A percentile compares a stretch with the other conserved stretches of the same genome.
Evolutionary conservation across 2,329 filamentous ascomycete genomes (phyloP).

Genomic region (Fulvia fulva): DNA sequence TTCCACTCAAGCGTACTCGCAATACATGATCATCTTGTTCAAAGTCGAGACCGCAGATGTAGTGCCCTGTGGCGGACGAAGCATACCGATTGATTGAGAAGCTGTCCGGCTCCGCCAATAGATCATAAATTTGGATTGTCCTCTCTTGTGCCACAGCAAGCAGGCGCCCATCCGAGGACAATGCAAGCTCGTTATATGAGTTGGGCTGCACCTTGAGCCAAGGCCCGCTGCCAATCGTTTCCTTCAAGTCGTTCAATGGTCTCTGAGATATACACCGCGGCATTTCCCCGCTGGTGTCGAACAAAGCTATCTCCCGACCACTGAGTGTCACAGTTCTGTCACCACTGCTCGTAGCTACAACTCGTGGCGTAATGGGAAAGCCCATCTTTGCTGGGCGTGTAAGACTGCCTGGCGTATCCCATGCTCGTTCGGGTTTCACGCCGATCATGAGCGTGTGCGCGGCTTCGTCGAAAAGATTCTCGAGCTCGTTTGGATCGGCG

Average conservation of each 20-base stretch:
- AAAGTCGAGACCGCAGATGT: slow-evolving; percentile 34
- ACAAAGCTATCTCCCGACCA: slow-evolving; percentile 29
- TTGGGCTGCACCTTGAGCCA: slow-evolving; percentile 32
- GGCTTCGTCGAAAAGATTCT: slow-evolving; percentile 28
- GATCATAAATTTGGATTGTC: slow-evolving; percentile 34
- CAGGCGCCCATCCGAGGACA: slow-evolving; percentile 31
- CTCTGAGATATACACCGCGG: slow-evolving; percentile 22
- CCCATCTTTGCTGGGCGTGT: slow-evolving; percentile 16
- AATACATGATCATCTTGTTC: slow-evolving; percentile 32
- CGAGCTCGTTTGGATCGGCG: slow-evolving; percentile 21
- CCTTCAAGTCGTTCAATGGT: slow-evolving; percentile 31
- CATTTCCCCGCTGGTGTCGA: slow-evolving; percentile 25
- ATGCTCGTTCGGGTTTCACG: slow-evolving; percentile 21
- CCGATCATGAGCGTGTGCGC: slow-evolving; percentile 32
- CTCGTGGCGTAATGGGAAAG: slow-evolving; percentile 19
- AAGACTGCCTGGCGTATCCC: slow-evolving; percentile 18
- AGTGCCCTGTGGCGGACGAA: slow-evolving; percentile 31
- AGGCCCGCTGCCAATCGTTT: slow-evolving; percentile 31
- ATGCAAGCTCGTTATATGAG: slow-evolving; percentile 29
- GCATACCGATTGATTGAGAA: slow-evolving; percentile 33
- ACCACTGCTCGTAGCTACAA: slow-evolving; percentile 25
- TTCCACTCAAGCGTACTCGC: slow-evolving; percentile 32
- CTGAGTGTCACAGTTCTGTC: slow-evolving; percentile 27
- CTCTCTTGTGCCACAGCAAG: slow-evolving; percentile 34
- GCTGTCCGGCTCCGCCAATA: slow-evolving; percentile 27